Evolutionary conservation across 2,329 filamentous ascomycete species (phyloP).

Genomic region (Trichophyton simii): DNA sequence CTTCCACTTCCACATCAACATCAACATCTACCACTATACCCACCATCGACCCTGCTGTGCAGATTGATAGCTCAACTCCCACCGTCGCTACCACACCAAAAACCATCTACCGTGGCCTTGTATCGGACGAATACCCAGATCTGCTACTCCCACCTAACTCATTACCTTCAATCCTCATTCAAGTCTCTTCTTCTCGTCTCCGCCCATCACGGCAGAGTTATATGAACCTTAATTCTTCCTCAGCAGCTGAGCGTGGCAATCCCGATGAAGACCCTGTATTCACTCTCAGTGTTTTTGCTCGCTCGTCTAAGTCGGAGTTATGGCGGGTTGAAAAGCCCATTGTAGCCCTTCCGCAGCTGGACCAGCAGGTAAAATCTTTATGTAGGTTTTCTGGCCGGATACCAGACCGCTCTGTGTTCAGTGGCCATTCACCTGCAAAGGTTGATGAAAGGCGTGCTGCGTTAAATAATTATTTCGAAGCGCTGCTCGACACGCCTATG

Average conservation of each 20-base stretch:
- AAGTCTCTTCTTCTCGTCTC: slow-evolving; percentile 86
- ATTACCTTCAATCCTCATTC: slow-evolving; percentile 70
- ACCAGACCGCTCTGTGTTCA: slow-evolving; percentile 78
- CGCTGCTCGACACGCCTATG: slow-evolving; percentile 68
- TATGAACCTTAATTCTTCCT: slow-evolving; percentile 53
- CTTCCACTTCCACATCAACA: neutral
- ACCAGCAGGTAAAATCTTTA: slow-evolving; percentile 65
- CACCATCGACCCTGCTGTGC: slow-evolving; percentile 27
- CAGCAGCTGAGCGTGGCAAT: neutral
- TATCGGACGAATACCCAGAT: slow-evolving; percentile 76
- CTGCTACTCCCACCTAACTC: slow-evolving; percentile 79
- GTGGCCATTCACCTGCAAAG: slow-evolving; percentile 82
- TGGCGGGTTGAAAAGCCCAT: slow-evolving; percentile 95
- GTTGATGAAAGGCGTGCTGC: slow-evolving; percentile 74
- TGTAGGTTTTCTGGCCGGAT: slow-evolving; percentile 55
- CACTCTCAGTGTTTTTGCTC: slow-evolving; percentile 71
- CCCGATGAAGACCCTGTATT: slow-evolving; percentile 84
- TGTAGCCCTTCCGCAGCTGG: slow-evolving; percentile 64
- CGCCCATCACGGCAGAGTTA: slow-evolving; percentile 81
- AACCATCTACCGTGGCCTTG: slow-evolving; percentile 59
- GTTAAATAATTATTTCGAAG: slow-evolving; percentile 74
- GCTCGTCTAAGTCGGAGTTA: slow-evolving; percentile 58
- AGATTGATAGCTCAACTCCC: slow-evolving; percentile 22
- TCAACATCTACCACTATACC: slow-evolving; percentile 18
- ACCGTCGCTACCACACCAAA: neutral